Evolutionary conservation across 306 rosid species (phyloP), one percentile per base, ranked within the genome.

Genomic region (Nissolia schottii): DNA sequence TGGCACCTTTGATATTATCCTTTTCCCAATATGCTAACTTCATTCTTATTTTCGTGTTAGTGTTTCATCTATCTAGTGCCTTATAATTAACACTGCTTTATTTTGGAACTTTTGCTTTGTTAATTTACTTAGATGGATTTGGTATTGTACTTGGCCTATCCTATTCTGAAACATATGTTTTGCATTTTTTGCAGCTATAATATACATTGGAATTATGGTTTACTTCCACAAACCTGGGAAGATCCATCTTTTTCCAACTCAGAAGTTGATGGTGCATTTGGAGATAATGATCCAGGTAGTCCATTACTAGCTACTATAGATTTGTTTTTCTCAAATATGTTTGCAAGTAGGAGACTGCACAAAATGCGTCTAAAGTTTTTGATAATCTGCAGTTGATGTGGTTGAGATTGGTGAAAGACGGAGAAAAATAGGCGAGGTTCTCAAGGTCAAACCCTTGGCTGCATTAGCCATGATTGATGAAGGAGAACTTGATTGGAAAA

Each of bases 401-500:
- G 89, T 90, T 68, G 96, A 90, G 83, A 90, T 90, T 70, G 96
- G 96, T 19, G 85, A 84, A 70, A 80, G 72, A 8, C 89, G 46
- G 51, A 55, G 96, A 66, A 85, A 90, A 64, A 70, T 87, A 20
- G 93, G 96, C 0, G 84, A 89, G 69, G 70, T 95, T 85, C 90
- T 95, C 64, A 91, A 48, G 82, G 87, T 95, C 64, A 95, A 95
- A 80, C 97, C 99, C 27, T 79, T 95, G 85, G 99, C 85, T 83
- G 97, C 96, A 68, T 81, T 95, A 61, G 99, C 99, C 41, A 95
- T 95, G 99, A 91, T 95, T 73, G 99, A 95, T 80, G 99, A 91
- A 81, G 99, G 99, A 73, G 99, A 95, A 66, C 99, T 95, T 76
- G 99, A 95, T 92, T 95, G 99, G 99, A 94, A 95, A 78, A 89